phyloP scores from a whole-genome alignment of 768 basidiomycete species.

The Boletus fagicola region DNA sequence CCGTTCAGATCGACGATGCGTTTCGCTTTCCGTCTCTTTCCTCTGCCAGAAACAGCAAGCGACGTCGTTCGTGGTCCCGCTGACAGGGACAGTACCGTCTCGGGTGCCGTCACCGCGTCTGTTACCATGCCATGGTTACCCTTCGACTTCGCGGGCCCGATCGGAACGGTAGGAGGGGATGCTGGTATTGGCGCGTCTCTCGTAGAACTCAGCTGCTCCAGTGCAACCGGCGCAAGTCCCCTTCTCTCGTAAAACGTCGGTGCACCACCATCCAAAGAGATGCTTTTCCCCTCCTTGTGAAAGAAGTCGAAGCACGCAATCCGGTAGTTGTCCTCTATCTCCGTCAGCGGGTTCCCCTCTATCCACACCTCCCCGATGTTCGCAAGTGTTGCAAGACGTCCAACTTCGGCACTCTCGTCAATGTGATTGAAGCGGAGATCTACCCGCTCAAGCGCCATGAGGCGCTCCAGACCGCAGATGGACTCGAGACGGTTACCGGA shows the following conservation, averaged over 20 bases:
- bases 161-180: constrained; percentile 62
- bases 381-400: constrained; percentile 76
- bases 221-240: constrained; percentile 47
- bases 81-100: constrained; percentile 30
- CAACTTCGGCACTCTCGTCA: constrained; percentile 81
- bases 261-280: constrained; percentile 70
- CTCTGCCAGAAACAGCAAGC: constrained; percentile 42
- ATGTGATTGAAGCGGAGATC: constrained; percentile 81
- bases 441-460: constrained; percentile 77
- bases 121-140: constrained; percentile 17
- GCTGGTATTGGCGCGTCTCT: constrained; percentile 47
- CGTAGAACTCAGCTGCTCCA: constrained; percentile 52
- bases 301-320: constrained; percentile 82
- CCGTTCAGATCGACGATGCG: constrained; percentile 78
- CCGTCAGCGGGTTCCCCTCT: constrained; percentile 78
- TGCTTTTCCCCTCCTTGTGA: constrained; percentile 74
- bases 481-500: constrained; percentile 87
- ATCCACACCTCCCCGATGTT: constrained; percentile 80
- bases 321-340: constrained; percentile 68
- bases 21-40: constrained; percentile 60
- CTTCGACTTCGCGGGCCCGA: constrained; percentile 38
- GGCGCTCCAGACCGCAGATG: constrained; percentile 92
- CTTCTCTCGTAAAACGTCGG: constrained; percentile 74
- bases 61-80: constrained; percentile 44
- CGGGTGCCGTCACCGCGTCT: constrained; percentile 20